These are phyloP conservation scores for Tolypocladium album DNA, from an alignment of 2,329 filamentous ascomycete genomes.

Conservation along the genomic window DNA sequence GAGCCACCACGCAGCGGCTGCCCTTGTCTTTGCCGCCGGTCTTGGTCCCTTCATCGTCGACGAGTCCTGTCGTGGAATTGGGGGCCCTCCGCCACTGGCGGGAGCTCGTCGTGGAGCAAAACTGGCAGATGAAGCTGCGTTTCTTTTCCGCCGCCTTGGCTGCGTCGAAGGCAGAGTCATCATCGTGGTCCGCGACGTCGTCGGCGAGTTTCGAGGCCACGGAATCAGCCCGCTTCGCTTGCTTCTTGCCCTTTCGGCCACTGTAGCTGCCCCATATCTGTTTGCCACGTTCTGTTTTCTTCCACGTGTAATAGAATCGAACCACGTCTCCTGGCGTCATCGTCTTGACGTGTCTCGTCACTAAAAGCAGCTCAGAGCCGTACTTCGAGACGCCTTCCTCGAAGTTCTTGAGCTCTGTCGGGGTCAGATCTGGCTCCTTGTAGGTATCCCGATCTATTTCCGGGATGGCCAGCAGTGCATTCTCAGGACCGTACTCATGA, in stretches of 20 bases:
- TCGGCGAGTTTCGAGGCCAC: conserved; percentile 70
- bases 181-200: conserved; percentile 82
- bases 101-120: conserved; percentile 70
- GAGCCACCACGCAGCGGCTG: conserved; percentile 62
- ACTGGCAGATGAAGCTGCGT: conserved; percentile 85
- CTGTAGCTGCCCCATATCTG: conserved; percentile 86
- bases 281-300: conserved; percentile 77
- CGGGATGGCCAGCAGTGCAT: conserved; percentile 59
- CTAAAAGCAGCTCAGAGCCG: conserved; percentile 77
- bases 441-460: conserved; percentile 60
- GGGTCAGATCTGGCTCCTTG: conserved; percentile 72
- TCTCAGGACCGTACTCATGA: conserved; percentile 59
- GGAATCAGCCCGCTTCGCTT: conserved; percentile 63
- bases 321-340: conserved; percentile 72
- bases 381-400: conserved; percentile 85
- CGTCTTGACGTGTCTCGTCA: conserved; percentile 78
- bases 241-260: conserved; percentile 82
- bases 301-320: conserved; percentile 96
- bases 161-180: conserved; percentile 92
- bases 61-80: conserved; percentile 58
- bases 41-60: conserved; percentile 49
- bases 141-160: conserved; percentile 74
- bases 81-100: conserved; percentile 90
- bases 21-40: conserved; percentile 65
- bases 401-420: conserved; percentile 77